Base-by-base conservation (phyloP, 768 basidiomycete species). In the Gautieria morchelliformis region DNA sequence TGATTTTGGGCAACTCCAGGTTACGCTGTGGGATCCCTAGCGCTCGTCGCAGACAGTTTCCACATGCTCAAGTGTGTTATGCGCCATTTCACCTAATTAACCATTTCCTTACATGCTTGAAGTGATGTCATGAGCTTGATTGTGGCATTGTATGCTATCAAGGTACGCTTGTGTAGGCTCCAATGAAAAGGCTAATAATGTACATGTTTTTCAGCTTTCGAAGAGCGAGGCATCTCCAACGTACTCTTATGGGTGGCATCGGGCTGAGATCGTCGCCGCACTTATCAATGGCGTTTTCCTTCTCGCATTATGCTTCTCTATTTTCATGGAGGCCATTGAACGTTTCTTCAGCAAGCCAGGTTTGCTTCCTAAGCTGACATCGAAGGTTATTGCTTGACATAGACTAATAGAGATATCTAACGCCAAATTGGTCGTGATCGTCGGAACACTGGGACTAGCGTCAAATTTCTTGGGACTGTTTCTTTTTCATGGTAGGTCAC, bases 201-300 rank as follows among this genome's bases (percentile, higher is more conserved):
- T 9, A 37, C 35, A 2, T 37, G 1, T 19, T 65, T 41, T 10
- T 11, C 46, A 93, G 88, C 77, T 93, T 56, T 83, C 87, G 75
- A 76, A 56, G 78, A 74, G 32, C 71, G 80, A 30, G 73, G 72
- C 33, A 81, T 87, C 70, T 8, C 79, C 87, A 30, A 80, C 84
- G 51, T 96, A 96, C 70, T 93, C 95, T 5, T 98, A 98, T 68
- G 95, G 94, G n/a, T 98, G 94, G 95, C 94, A 98, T 70, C 79
- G 96, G 60, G 96, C 96, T 17, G 94, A 96, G 67, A 94, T 96
- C 60, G 79, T 97, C 7, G 94, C 93, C 20, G 96, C 96, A 0
- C 77, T 98, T 46, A 73, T 98, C 63, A 99, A 99, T 65, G 96
- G 96, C 52, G 93, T 98, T 56, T 98, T 98, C 75, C 81, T 99